Evolutionary conservation across 2,329 filamentous ascomycete species (phyloP), one percentile per base, ranked within the genome.

Genomic region (Venturia asperata): DNA sequence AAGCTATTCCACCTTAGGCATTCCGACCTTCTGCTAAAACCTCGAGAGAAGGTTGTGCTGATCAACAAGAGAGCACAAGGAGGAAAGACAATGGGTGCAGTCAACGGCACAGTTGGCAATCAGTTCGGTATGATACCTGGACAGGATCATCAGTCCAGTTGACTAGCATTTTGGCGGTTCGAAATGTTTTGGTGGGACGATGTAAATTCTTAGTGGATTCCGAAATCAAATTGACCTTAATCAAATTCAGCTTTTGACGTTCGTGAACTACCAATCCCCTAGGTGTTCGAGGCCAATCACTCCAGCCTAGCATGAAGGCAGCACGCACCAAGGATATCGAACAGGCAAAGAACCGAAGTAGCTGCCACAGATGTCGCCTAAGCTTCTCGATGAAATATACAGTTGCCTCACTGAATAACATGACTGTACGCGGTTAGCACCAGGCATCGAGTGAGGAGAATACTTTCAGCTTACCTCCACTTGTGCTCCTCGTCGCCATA

Each of bases 401-500:
- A 58, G 19, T 10, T 19, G 27, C 19, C 3, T 37, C 10, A 37
- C 52, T 58, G 52, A 19, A 58, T 58, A 24, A 58, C 52, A 37
- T 58, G 27, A 58, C 52, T 58, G 52, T 15, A 34, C 6, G 15
- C 2, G n/a, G 52, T 58, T 58, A 58, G 52, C n/a, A 10, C 21
- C 6, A 41, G 39, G 49, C 17, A n/a, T 37, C 17, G 15, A 5
- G 30, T n/a, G 37, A 5, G 2, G 30, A 43, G 19, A 27, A 56
- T 10, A 43, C 11, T 10, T 13, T 27, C 2, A 43, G 27, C 63
- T 64, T n/a, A 64, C 63, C 92, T 97, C 94, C 94, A 99, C 69
- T 87, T 83, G 76, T 97, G 91, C 75, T 91, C 85, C 77, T 93
- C 89, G 69, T 97, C 92, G 68, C 94, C 94, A 75, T 97, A 97